These are phyloP conservation scores for Geosiphon pyriformis DNA, from an alignment of 192 early-diverging fungal species.

Conservation along the genomic window DNA sequence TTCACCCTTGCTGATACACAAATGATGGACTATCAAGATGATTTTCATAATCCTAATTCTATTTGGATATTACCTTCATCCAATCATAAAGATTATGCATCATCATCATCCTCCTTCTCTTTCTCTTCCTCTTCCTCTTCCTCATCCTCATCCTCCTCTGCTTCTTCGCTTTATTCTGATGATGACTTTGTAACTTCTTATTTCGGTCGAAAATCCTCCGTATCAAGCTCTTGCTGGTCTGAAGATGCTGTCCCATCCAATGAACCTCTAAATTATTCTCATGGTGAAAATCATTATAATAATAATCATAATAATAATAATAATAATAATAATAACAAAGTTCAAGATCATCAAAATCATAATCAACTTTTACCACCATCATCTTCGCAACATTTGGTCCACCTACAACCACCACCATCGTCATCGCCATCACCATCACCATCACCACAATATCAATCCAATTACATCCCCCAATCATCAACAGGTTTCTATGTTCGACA, in stretches of 20 bases:
- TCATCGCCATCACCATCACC: no score
- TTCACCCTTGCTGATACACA: not conserved
- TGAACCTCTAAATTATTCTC: no score
- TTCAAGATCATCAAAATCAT: not conserved
- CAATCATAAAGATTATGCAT: not conserved
- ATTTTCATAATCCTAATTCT: not conserved
- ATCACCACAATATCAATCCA: no score
- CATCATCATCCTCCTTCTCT: not conserved
- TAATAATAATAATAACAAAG: not conserved
- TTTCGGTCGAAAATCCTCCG: not conserved
- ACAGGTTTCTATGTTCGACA: not conserved
- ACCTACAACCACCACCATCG: no score
- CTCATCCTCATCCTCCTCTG: not conserved
- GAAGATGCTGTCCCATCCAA: not conserved
- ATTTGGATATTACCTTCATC: not conserved
- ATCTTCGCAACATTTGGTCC: no score
- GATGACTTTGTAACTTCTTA: not conserved
- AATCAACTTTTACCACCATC: no score
- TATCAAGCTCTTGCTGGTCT: not conserved
- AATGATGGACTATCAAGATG: not conserved
- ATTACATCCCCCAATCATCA: not conserved
- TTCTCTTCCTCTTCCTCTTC: not conserved
- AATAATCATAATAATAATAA: not conserved
- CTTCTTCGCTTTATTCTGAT: not conserved
- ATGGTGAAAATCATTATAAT: not conserved